Evolutionary conservation across 2,329 filamentous ascomycete genomes (phyloP).

Genomic region (Passalora sequoiae): DNA sequence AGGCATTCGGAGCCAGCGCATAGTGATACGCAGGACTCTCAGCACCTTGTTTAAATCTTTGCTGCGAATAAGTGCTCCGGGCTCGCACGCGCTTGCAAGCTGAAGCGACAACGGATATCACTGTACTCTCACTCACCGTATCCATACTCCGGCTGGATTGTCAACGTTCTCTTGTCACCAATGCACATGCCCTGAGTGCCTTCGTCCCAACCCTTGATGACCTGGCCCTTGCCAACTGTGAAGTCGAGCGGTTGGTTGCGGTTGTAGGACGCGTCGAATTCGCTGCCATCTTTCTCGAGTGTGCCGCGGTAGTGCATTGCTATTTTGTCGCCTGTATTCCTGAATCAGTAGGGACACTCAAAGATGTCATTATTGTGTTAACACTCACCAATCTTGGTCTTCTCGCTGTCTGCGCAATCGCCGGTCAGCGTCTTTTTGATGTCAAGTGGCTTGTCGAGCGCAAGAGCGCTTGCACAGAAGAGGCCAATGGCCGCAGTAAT

Average conservation of each 20-base stretch:
- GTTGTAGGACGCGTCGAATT: constrained; percentile 59
- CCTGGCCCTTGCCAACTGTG: constrained; percentile 72
- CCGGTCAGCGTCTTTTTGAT: constrained; percentile 71
- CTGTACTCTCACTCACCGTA: too few relatives aligned
- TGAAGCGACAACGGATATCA: too few relatives aligned
- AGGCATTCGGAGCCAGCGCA: too few relatives aligned
- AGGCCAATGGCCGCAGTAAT: constrained; percentile 43
- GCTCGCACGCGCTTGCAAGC: too few relatives aligned
- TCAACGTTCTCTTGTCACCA: constrained; percentile 87
- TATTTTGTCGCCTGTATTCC: constrained; percentile 71
- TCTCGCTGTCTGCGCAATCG: constrained; percentile 64
- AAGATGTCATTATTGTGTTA: too few relatives aligned
- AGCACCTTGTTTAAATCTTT: too few relatives aligned
- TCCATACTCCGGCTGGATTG: constrained; percentile 75
- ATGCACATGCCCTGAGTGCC: constrained; percentile 93
- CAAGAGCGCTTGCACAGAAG: constrained; percentile 45
- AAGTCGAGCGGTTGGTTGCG: constrained; percentile 73
- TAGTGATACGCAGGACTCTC: too few relatives aligned
- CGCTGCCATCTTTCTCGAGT: constrained; percentile 60
- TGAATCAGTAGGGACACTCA: too few relatives aligned
- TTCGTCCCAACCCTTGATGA: constrained; percentile 96
- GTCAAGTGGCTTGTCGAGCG: constrained; percentile 56
- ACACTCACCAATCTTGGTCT: constrained; percentile 49
- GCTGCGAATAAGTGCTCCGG: too few relatives aligned
- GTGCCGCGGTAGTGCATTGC: constrained; percentile 86